Percentiles rank a stretch among this genome's conserved stretches.
Evolutionary conservation across 78 protist species (phyloP).

Genomic region (Diacronema lutheri): DNA sequence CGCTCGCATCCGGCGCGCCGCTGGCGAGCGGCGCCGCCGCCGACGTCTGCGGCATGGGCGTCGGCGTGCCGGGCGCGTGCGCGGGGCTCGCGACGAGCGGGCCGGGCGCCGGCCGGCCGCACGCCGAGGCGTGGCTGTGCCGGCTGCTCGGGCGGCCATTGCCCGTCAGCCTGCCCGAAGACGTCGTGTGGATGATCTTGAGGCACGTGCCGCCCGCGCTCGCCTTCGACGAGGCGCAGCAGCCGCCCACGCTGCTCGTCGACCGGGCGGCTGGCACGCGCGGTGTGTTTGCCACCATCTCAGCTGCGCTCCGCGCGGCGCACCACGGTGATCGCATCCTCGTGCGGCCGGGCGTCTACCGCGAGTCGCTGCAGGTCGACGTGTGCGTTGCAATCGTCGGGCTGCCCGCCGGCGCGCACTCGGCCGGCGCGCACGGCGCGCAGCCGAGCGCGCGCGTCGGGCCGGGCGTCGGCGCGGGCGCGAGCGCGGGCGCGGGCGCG

Average conservation of each 20-base stretch:
- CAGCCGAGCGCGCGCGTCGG: no score
- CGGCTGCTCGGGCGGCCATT: neutral
- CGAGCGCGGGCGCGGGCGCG: no score
- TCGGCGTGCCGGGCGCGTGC: no score
- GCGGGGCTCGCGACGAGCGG: no score
- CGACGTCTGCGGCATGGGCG: no score
- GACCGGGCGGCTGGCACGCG: neutral
- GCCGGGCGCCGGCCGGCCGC: no score
- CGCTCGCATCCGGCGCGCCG: no score
- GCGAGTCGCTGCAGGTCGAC: neutral
- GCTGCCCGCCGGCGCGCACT: no score
- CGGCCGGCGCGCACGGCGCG: no score
- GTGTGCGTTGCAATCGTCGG: neutral
- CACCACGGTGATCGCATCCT: conserved; percentile 8
- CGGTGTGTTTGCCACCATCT: neutral
- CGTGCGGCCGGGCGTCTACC: conserved; percentile 17
- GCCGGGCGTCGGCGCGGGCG: no score
- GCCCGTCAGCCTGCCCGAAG: neutral
- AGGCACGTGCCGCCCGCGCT: neutral
- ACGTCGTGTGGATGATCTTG: neutral
- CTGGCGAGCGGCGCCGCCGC: no score
- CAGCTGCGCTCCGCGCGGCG: neutral
- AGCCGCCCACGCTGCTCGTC: neutral
- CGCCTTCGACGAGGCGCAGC: neutral
- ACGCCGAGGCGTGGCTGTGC: neutral